These are phyloP conservation scores for Euphorbia peplus DNA, from an alignment of 345 rosid species.

Conservation along the genomic window DNA sequence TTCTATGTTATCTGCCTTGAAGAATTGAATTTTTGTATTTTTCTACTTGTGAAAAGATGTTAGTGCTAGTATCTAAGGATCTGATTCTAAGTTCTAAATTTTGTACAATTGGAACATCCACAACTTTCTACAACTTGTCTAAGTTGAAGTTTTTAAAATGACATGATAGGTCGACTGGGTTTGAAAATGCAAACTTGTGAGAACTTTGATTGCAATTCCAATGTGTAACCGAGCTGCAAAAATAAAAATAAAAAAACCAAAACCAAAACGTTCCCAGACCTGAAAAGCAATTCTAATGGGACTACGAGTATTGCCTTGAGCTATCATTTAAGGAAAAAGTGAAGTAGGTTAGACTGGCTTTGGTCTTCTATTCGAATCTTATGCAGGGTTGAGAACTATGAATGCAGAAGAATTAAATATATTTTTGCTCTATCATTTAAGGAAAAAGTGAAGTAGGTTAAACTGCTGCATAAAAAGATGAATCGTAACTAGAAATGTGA, in stretches of 20 bases:
- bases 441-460: not conserved
- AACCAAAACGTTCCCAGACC: not conserved
- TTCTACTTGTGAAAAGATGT: not conserved
- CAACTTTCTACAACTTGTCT: not conserved
- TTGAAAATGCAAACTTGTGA: not conserved
- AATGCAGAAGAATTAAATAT: not conserved
- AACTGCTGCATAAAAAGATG: not conserved
- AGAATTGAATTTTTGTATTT: not conserved
- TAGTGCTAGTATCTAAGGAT: not conserved
- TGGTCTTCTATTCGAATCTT: not conserved
- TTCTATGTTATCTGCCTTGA: not conserved
- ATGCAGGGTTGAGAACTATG: not conserved
- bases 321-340: not conserved
- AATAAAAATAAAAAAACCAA: not conserved
- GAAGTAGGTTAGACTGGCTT: not conserved
- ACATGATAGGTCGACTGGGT: not conserved
- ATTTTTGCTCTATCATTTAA: not conserved
- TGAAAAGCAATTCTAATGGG: not conserved
- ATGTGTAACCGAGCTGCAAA: not conserved
- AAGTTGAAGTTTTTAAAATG: not conserved
- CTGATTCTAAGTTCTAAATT: not conserved
- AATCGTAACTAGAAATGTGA: not conserved
- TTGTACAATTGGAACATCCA: not conserved
- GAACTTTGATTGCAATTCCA: not conserved
- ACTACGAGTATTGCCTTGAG: not conserved